Conservation (phyloP, 768 basidiomycete genomes). For the Kwoniella botswanensis region DNA sequence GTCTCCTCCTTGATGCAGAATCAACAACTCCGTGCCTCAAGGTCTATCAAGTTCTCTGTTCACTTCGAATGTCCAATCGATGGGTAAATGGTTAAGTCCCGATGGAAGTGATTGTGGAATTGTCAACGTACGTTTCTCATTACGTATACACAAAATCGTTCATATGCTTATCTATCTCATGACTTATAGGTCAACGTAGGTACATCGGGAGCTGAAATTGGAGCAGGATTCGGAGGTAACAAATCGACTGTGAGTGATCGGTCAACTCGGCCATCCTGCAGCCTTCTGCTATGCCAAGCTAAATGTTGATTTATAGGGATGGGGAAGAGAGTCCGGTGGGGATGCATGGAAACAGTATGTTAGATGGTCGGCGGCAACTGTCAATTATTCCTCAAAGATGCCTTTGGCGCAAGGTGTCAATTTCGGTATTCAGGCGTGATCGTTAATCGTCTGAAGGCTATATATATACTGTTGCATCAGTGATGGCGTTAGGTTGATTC, state of each 20-base stretch:
- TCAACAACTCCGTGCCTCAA: constrained; percentile 54
- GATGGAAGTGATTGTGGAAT: constrained; percentile 88
- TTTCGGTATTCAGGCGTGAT: constrained; percentile 61
- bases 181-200: constrained; percentile 67
- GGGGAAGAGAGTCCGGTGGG: constrained; percentile 93
- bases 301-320: constrained; percentile 34
- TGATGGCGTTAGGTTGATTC: no score
- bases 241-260: constrained; percentile 42
- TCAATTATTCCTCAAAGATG: constrained; percentile 88
- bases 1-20: constrained; percentile 13
- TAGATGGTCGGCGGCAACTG: constrained; percentile 76
- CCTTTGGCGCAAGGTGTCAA: constrained; percentile 92
- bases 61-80: constrained; percentile 79
- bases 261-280: neutral
- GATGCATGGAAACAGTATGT: constrained; percentile 99
- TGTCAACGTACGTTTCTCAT: constrained; percentile 71
- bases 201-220: constrained; percentile 74
- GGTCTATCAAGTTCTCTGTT: constrained; percentile 65
- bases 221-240: constrained; percentile 82
- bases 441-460: neutral
- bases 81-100: constrained; percentile 92
- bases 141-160: neutral
- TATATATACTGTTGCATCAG: no score
- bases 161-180: neutral
- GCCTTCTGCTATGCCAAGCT: constrained; percentile 68